Percentiles rank a stretch among this genome's conserved stretches.
Conservation (phyloP, 2,329 filamentous ascomycete species). For the Fusarium penzigii region DNA sequence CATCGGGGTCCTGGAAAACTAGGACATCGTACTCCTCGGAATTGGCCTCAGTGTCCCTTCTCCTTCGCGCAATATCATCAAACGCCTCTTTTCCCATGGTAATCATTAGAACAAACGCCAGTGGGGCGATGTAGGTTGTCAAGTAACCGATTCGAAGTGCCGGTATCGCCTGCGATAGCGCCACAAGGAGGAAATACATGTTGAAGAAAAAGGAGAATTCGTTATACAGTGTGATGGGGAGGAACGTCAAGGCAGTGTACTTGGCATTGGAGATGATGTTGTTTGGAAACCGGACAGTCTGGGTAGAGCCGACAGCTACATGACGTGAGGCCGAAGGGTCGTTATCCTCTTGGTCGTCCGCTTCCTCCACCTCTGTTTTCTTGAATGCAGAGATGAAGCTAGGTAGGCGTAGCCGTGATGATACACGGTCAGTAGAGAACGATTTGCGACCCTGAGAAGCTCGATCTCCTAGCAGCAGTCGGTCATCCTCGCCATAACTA, state of each 20-base stretch:
- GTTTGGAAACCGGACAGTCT: constrained; percentile 76
- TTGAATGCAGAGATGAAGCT: constrained; percentile 60
- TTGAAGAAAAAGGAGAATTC: constrained; percentile 99
- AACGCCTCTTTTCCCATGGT: constrained; percentile 95
- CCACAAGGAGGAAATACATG: constrained; percentile 96
- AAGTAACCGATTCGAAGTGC: constrained; percentile 90
- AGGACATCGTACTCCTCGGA: constrained; percentile 84
- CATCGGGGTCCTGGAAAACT: constrained; percentile 62
- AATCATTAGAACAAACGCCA: constrained; percentile 88
- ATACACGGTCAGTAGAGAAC: constrained; percentile 31
- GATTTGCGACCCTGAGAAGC: constrained; percentile 30
- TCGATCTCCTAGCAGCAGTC: constrained; percentile 63
- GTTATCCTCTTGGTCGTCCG: constrained; percentile 54
- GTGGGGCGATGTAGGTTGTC: constrained; percentile 87
- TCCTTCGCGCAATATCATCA: constrained; percentile 84
- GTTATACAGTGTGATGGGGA: constrained; percentile 93
- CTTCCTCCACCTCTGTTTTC: constrained; percentile 39
- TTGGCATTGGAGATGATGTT: constrained; percentile 97
- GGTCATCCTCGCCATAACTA: constrained; percentile 65
- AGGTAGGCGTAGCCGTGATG: constrained; percentile 63
- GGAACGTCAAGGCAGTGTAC: constrained; percentile 92
- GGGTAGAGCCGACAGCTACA: constrained; percentile 73
- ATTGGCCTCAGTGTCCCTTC: constrained; percentile 91
- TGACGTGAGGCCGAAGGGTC: constrained; percentile 72
- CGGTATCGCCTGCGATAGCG: constrained; percentile 89